Base-by-base conservation (phyloP, 257 asterid species). In the Fraxinus pennsylvanica region DNA sequence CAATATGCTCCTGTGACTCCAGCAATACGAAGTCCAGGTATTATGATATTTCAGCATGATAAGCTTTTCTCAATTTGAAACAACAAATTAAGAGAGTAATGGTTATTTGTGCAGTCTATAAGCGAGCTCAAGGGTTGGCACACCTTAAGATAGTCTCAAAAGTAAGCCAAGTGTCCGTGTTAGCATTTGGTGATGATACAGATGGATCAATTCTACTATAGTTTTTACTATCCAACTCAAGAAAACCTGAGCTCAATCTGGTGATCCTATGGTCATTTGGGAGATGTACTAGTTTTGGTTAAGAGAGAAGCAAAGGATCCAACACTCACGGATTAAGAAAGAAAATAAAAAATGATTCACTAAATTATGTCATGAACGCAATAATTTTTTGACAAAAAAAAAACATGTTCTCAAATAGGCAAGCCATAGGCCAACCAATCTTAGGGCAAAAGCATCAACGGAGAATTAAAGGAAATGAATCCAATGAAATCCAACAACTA, bases 381-480 rank as follows among this genome's bases (percentile, higher is more conserved):
- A 21, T 61, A 61, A 25, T 9, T 21, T 8, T 61, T 25, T 30
- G 25, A 6, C 9, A 8, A 2, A 57, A 6, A 57, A n/a, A n/a
- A 12, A 61, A 61, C 14, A 8, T 61, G 17, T 61, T 8, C 19
- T 25, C 17, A 9, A 61, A 61, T 61, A 25, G 68, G 68, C 68
- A 61, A 61, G 17, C 68, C 4, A 21, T 5, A 22, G 68, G 32
- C 25, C 35, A 61, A 22, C 32, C 68, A 25, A 61, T 22, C 33
- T 21, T 45, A 61, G 5, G 68, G 35, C 33, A 74, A 45, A 78
- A 69, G 36, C 78, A 65, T 75, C 17, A 68, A 21, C 32, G 15
- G 6, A 59, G 2, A 32, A 82, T 17, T 35, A 54, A 65, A 36
- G 61, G 66, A 61, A 74, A 25, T 25, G 27, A 25, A 25, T 25